phyloP scores from a whole-genome alignment of 305 asterid genomes.

The Coffea humblotiana region DNA sequence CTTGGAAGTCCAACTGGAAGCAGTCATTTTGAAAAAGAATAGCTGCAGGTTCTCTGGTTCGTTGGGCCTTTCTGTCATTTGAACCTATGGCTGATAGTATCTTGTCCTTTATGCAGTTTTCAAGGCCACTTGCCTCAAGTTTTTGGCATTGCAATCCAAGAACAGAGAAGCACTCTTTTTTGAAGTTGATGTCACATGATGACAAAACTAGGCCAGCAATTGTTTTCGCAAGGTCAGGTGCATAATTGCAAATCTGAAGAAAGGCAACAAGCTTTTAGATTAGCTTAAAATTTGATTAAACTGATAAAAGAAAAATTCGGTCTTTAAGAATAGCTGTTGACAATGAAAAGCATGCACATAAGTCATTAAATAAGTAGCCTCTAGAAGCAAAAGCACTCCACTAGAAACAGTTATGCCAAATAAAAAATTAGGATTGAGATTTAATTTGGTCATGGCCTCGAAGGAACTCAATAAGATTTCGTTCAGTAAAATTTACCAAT shows the following conservation, averaged over 20 bases:
- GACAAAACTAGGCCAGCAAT: conserved; percentile 68
- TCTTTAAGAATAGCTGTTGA: not conserved
- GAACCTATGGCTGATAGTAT: conserved; percentile 49
- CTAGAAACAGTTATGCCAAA: too few species aligned
- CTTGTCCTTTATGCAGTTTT: conserved; percentile 64
- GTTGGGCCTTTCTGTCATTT: conserved; percentile 45
- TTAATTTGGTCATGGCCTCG: too few species aligned
- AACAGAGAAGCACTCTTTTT: conserved; percentile 69
- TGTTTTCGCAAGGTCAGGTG: conserved; percentile 85
- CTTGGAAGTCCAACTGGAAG: conserved; percentile 29
- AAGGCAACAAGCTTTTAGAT: conserved; percentile 2
- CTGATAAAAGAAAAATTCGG: not conserved
- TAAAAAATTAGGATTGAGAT: too few species aligned
- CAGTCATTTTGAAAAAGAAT: conserved; percentile 49
- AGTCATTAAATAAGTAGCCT: not conserved
- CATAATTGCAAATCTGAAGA: conserved; percentile 65
- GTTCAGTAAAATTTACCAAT: too few species aligned
- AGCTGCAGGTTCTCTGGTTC: conserved; percentile 46
- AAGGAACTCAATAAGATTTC: too few species aligned
- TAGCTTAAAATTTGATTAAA: not conserved
- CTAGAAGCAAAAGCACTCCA: too few species aligned
- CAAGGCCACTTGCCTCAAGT: conserved; percentile 36
- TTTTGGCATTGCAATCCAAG: conserved; percentile 54
- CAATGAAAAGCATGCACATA: not conserved
- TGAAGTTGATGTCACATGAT: conserved; percentile 62